A percentile compares a stretch with the other conserved stretches of the same genome.
phyloP scores from a whole-genome alignment of 257 asterid species.

The Leptodermis oblonga region DNA sequence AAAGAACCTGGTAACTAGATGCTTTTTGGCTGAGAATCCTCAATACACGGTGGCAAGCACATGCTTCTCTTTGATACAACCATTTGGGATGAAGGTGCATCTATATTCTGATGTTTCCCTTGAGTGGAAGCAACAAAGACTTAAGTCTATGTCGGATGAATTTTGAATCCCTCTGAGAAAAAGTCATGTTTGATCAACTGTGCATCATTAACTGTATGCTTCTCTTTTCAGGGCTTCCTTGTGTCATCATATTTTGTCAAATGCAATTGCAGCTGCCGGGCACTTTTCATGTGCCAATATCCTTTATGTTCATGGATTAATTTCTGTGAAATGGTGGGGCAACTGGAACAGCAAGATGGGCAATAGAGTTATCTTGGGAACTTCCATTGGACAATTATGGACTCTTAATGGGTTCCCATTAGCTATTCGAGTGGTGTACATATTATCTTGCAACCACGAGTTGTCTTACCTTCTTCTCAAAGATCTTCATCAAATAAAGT shows the following conservation, averaged over 20 bases:
- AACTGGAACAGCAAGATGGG: neutral
- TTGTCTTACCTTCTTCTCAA: too few relatives aligned
- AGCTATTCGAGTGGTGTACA: neutral
- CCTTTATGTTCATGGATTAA: neutral
- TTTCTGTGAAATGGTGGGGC: neutral
- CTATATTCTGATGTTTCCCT: neutral
- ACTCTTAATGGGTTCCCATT: neutral
- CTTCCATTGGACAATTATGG: neutral
- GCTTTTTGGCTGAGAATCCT: neutral
- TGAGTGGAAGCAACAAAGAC: neutral
- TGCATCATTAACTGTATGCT: neutral
- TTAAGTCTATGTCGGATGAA: neutral
- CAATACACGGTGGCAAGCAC: neutral
- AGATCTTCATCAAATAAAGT: too few relatives aligned
- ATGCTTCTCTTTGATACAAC: neutral
- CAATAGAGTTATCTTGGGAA: neutral
- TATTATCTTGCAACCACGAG: neutral
- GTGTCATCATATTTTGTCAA: neutral
- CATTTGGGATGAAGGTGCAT: too few relatives aligned
- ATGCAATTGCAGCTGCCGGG: neutral
- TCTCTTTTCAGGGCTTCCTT: neutral
- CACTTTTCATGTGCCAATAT: neutral
- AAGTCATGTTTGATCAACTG: neutral
- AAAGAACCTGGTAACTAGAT: slow-evolving; percentile 1
- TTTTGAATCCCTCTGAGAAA: neutral